These are phyloP conservation scores for Penicillium paxilli DNA, from an alignment of 495 filamentous ascomycete species.

Conservation along the genomic window DNA sequence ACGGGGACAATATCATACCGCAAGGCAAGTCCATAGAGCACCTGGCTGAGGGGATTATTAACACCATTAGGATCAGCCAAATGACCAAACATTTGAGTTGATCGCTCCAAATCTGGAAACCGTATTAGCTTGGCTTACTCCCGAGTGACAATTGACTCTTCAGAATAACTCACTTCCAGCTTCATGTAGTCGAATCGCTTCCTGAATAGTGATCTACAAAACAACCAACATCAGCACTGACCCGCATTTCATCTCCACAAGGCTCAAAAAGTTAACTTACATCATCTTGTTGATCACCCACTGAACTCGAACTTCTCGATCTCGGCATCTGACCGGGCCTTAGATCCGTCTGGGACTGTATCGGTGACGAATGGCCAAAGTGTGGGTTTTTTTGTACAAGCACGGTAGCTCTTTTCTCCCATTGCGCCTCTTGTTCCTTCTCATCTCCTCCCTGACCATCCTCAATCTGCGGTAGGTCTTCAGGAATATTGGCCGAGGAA, in stretches of 20 bases:
- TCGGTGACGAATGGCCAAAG: conserved; percentile 24
- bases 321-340: conserved; percentile 6
- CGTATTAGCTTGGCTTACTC: background rate
- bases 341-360: conserved; percentile 13
- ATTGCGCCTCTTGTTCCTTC: conserved; percentile 58
- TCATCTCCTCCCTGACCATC: conserved; percentile 45
- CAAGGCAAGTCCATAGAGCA: conserved; percentile 91
- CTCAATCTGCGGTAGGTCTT: conserved; percentile 72
- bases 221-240: background rate
- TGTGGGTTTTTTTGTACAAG: conserved; percentile 67
- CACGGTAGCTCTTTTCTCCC: conserved; percentile 89
- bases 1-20: conserved; percentile 62
- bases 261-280: conserved; percentile 24
- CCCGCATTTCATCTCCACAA: background rate
- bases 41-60: conserved; percentile 93
- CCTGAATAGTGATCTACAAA: conserved; percentile 77
- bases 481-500: conserved; percentile 71
- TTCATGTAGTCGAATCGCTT: conserved; percentile 95
- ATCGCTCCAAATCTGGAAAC: conserved; percentile 58
- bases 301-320: conserved; percentile 33
- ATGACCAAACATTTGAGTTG: conserved; percentile 82
- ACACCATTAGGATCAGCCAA: conserved; percentile 82
- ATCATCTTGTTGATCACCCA: conserved; percentile 44
- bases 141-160: background rate
- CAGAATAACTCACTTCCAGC: conserved; percentile 56